A percentile compares a stretch with the other conserved stretches of the same genome.
Conservation (phyloP, 306 rosid genomes). For the Fagus crenata region DNA sequence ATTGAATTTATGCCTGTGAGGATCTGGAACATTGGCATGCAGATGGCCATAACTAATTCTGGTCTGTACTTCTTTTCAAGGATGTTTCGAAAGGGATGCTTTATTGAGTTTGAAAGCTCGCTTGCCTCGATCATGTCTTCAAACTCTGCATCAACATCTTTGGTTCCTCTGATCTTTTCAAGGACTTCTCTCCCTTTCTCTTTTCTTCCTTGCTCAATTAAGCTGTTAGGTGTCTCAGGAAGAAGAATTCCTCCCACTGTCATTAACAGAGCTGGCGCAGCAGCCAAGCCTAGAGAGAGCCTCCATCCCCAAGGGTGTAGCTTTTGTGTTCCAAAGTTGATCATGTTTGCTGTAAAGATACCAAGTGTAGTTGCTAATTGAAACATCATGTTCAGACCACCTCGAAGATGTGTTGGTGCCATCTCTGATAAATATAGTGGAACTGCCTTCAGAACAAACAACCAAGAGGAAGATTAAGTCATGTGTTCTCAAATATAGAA, state of each 20-base stretch:
- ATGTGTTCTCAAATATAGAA: background rate
- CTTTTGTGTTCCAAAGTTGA: constrained; percentile 79
- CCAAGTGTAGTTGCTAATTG: constrained; percentile 90
- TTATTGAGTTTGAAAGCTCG: constrained; percentile 55
- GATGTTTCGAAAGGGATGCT: constrained; percentile 75
- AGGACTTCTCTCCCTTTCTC: constrained; percentile 64
- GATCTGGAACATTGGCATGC: constrained; percentile 85
- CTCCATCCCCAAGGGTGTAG: constrained; percentile 92
- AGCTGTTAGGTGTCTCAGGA: constrained; percentile 92
- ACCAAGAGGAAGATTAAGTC: constrained; percentile 24
- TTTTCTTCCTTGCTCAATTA: constrained; percentile 58
- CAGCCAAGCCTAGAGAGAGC: constrained; percentile 82
- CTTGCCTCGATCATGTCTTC: constrained; percentile 87
- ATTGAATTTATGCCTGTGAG: constrained; percentile 89
- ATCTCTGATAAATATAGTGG: constrained; percentile 90
- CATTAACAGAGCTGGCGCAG: constrained; percentile 69
- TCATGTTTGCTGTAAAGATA: constrained; percentile 86
- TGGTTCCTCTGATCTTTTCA: constrained; percentile 71
- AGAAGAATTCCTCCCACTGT: constrained; percentile 75
- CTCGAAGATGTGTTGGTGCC: constrained; percentile 94
- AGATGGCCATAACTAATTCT: constrained; percentile 79
- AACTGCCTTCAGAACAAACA: constrained; percentile 62
- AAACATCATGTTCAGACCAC: constrained; percentile 92
- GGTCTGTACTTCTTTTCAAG: constrained; percentile 65
- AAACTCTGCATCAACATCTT: constrained; percentile 72